Evolutionary conservation across 306 rosid genomes (phyloP), one percentile per base, ranked within the genome.

Genomic region (Gastrolobium villosum): DNA sequence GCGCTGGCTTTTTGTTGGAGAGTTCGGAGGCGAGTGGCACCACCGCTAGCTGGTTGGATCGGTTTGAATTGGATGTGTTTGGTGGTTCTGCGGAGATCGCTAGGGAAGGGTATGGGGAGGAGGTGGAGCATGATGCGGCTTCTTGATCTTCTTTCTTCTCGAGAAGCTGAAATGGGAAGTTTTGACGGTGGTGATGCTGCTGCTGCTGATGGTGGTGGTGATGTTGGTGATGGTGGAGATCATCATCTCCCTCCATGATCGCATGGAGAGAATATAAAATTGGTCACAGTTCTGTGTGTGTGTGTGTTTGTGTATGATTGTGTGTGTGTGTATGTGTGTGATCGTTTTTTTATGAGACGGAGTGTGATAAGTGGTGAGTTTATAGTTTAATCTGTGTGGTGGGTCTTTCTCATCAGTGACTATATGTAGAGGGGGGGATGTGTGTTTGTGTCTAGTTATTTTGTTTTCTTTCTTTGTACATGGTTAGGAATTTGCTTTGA

Each of bases 191-290:
- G 57, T 85, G 88, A 3, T 81, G 87, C 10, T 82, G 87, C 2
- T 73, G 83, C 36, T 77, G 89, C 10, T 82, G 87, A 3, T 73
- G 83, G 43, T 77, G 89, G 68, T 76, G 86, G 68, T 87, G 88
- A 72, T 20, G 26, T 20, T 81, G 91, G 73, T 70, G 91, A 76
- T 81, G 91, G 74, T 65, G 84, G 65, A 75, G 82, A 41, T 89
- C 91, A 72, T 86, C 94, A 7, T 88, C 90, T 63, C 90, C 92
- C 13, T 91, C 96, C 96, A 91, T 90, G 90, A 86, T 88, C 77
- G 87, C 90, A 88, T 87, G 92, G 83, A 86, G 67, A 36, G 70
- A 55, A 65, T 30, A 15, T 9, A 14, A 70, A 52, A 34, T 44
- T 48, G 31, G 20, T n/a, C 5, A 4, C n/a, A 2, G 6, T 28